Evolutionary conservation across 768 basidiomycete species (phyloP).

Genomic region (Collybia nuda): DNA sequence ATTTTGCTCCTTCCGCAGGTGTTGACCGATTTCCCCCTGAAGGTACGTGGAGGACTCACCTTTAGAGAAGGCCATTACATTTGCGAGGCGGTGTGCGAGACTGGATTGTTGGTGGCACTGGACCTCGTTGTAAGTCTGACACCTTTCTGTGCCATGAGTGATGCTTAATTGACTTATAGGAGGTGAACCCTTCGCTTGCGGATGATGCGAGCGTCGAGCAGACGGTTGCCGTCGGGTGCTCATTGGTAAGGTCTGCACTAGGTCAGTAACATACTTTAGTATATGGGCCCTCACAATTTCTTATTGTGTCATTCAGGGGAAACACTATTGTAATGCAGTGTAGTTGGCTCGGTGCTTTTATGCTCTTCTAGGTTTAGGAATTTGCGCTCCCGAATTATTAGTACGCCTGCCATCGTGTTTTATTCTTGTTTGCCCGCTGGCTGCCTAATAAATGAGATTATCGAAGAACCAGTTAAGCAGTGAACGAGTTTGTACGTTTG

Average conservation of each 20-base stretch:
- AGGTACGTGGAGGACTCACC: conserved; percentile 92
- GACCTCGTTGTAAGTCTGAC: conserved; percentile 78
- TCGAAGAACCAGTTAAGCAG: too few species aligned
- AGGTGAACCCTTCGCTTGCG: conserved; percentile 91
- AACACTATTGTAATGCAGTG: conserved; percentile 31
- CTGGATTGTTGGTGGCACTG: conserved; percentile 88
- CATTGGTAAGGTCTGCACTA: conserved; percentile 77
- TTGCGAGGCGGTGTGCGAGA: conserved; percentile 90
- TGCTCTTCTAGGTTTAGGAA: too few species aligned
- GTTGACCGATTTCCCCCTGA: conserved; percentile 5
- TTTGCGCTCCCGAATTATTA: too few species aligned
- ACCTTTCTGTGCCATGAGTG: conserved; percentile 17
- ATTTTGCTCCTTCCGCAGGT: not conserved
- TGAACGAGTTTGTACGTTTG: too few species aligned
- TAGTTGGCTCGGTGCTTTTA: too few species aligned
- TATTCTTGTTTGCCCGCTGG: too few species aligned
- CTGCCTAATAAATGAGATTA: too few species aligned
- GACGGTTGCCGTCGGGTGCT: conserved; percentile 90
- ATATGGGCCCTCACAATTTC: too few species aligned
- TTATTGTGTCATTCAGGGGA: conserved; percentile 29
- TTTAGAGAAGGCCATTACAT: conserved; percentile 99
- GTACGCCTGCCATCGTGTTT: too few species aligned
- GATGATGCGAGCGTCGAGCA: conserved; percentile 75
- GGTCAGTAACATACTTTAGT: conserved; percentile 44
- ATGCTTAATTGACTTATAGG: conserved; percentile 41